These are phyloP conservation scores for Ogataea saltuana DNA, from an alignment of 805 yeast species.

Conservation along the genomic window DNA sequence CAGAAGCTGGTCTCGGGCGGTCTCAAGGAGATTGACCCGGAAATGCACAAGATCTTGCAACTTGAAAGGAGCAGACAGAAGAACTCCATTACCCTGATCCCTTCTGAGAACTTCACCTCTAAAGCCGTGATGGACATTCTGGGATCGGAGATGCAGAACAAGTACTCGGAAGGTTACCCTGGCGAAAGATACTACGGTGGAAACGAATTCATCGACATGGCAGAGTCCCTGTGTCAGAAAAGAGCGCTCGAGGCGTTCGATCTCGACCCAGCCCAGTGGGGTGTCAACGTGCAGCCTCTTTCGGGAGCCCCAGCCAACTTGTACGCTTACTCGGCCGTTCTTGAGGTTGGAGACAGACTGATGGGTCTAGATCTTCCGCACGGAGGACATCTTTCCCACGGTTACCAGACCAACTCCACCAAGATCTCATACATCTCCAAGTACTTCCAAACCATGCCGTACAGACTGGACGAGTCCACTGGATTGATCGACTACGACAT, in stretches of 20 bases:
- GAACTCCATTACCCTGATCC: conserved; percentile 88
- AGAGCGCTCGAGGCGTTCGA: conserved; percentile 86
- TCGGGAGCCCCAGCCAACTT: conserved; percentile 97
- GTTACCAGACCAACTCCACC: conserved; percentile 87
- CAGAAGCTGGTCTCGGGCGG: conserved; percentile 58
- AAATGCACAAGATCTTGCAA: conserved; percentile 74
- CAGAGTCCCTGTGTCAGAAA: conserved; percentile 85
- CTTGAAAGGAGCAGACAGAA: conserved; percentile 84
- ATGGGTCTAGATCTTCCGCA: conserved; percentile 99
- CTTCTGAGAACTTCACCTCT: conserved; percentile 95
- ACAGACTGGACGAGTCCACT: conserved; percentile 80
- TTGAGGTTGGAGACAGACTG: conserved; percentile 87
- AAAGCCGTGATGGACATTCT: conserved; percentile 90
- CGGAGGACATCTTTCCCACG: conserved; percentile 97
- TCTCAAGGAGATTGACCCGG: conserved; percentile 77
- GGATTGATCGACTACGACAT: conserved; percentile 92
- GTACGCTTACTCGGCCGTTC: conserved; percentile 84
- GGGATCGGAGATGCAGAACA: conserved; percentile 96
- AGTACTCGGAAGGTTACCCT: conserved; percentile 98
- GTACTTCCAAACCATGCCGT: conserved; percentile 97
- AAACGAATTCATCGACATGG: conserved; percentile 89
- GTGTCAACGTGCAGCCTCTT: conserved; percentile 93
- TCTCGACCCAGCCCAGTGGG: conserved; percentile 83
- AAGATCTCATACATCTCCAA: conserved; percentile 91
- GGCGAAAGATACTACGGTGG: conserved; percentile 99